Percentiles rank a stretch among this genome's conserved stretches.
Evolutionary conservation across 257 asterid species (phyloP).

Genomic region (Solanum clarkiae): DNA sequence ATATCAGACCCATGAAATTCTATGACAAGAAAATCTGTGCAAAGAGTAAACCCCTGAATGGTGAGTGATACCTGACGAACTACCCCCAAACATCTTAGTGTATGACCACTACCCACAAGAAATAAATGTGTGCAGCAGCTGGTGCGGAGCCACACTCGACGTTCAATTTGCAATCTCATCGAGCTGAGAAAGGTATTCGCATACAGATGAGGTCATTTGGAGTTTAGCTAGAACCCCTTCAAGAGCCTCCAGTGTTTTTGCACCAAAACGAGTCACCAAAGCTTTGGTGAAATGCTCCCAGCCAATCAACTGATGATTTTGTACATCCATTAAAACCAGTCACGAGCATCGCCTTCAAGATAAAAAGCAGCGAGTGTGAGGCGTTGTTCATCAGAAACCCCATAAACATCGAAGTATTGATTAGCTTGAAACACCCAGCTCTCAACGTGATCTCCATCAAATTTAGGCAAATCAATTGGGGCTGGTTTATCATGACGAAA

Average conservation of each 20-base stretch:
- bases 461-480: neutral
- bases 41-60: neutral
- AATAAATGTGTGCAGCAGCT: neutral
- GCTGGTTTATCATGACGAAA: neutral
- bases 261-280: neutral
- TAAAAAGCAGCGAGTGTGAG: neutral
- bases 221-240: neutral
- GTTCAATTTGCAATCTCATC: neutral
- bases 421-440: neutral
- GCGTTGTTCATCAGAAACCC: neutral
- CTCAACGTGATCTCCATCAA: neutral
- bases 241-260: neutral
- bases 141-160: neutral
- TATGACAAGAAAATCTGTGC: neutral
- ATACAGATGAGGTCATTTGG: neutral
- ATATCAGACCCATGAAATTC: neutral
- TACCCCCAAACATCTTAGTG: neutral
- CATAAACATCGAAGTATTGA: neutral
- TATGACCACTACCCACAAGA: neutral
- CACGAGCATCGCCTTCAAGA: neutral
- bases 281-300: neutral
- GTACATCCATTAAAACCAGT: neutral
- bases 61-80: neutral
- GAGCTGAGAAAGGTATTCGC: neutral
- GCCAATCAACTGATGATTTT: neutral